Conservation (phyloP, 352 stramenopile species). For the Phytopythium boreale region DNA sequence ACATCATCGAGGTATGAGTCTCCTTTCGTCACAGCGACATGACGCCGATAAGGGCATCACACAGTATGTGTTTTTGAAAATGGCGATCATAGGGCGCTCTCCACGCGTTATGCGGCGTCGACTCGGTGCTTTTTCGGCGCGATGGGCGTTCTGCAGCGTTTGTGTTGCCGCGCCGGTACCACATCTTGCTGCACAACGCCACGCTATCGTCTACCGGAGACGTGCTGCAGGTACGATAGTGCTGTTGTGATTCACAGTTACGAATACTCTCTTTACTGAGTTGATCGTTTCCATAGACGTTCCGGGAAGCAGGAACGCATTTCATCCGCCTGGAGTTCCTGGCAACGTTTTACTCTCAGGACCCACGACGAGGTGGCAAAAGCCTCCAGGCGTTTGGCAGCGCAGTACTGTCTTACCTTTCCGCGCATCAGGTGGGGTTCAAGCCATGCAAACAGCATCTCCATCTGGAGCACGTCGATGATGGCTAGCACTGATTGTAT, state of each 20-base stretch:
- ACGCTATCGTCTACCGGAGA: slow-evolving; percentile 37
- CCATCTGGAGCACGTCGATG: not conserved
- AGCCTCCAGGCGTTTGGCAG: slow-evolving; percentile 59
- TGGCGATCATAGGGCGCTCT: slow-evolving; percentile 38
- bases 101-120: slow-evolving; percentile 58
- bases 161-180: slow-evolving; percentile 34
- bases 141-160: slow-evolving; percentile 39
- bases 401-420: slow-evolving; percentile 48
- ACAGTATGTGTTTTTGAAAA: not conserved
- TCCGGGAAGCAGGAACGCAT: slow-evolving; percentile 46
- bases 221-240: slow-evolving; percentile 35
- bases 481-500: not conserved
- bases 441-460: not conserved
- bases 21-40: not conserved
- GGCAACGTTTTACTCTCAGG: slow-evolving; percentile 60
- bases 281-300: slow-evolving; percentile 19
- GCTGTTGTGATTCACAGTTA: not conserved
- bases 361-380: slow-evolving; percentile 55
- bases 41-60: not conserved
- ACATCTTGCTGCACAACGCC: slow-evolving; percentile 37
- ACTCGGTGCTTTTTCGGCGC: slow-evolving; percentile 53
- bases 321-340: slow-evolving; percentile 64
- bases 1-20: slow-evolving; percentile 53
- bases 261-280: not conserved
- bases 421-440: slow-evolving; percentile 47